Evolutionary conservation across 2,329 filamentous ascomycete species (phyloP), one percentile per base, ranked within the genome.

Genomic region (Grosmannia huntii): DNA sequence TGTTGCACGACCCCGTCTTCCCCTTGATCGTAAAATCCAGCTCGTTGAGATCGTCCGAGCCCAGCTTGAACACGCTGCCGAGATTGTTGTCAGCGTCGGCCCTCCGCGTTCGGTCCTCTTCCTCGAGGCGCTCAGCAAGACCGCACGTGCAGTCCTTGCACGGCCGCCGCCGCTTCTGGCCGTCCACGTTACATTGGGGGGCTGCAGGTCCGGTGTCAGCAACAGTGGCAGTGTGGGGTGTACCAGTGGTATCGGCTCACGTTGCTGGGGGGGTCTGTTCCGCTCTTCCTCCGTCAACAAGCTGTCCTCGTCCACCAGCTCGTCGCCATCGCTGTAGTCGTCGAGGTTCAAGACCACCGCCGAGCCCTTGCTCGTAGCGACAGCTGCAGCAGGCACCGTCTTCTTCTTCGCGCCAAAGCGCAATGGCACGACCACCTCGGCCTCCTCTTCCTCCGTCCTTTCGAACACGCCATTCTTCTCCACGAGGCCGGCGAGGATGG

Each of bases 81-180:
- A 69, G 62, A 23, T 64, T 65, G 53, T 59, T 57, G 57, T 70
- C 68, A 0, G 70, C 70, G 63, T 70, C 67, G 27, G 60, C 60
- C 16, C 68, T 66, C 33, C 69, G 68, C 53, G 65, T 64, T 60
- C 68, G 68, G 71, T 97, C 94, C 75, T 97, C 90, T n/a, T 85
- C 86, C 65, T 90, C 87, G 55, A 97, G 73, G 61, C 86, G 84
- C 70, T 94, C 83, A 27, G 91, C 90, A 28, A 99, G 83, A 55
- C 94, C 94, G 69, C 94, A 99, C 10, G 89, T 92, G 76, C 94
- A 99, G 76, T 99, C 94, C 74, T 99, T 97, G 79, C 94, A 99
- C 59, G 94, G 90, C 62, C 91, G 85, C 58, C 92, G 86, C 65
- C 92, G 85, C 61, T 91, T 86, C 59, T 92, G 86, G 65, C 92